Base-by-base conservation (phyloP, 2,329 filamentous ascomycete species). In the Nigrospora oryzae region DNA sequence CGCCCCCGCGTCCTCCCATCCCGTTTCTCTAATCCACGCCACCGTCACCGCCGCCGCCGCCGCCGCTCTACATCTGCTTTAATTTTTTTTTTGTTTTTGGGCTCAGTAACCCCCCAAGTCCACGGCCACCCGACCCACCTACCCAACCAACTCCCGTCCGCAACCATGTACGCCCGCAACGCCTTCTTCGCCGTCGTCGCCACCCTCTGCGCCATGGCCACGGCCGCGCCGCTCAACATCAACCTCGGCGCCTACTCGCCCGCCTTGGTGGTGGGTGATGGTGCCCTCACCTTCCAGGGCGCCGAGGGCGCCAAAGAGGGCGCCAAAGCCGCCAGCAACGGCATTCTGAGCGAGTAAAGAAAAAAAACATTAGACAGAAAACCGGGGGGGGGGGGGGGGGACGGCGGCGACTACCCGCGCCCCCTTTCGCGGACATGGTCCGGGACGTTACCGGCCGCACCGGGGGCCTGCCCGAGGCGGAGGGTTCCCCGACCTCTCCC, bases 211-310 rank as follows among this genome's bases (percentile, higher is more conserved):
- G 53, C 58, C 28, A 48, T 56, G 16, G 51, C 60, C 32, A 51
- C 52, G 31, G 59, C 62, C 34, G 50, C 60, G 16, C 60, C 60
- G 5, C 49, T 63, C 37, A 63, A 63, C 50, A 63, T 63, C 49
- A 63, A 63, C 52, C 51, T 63, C 14, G 60, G 60, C 43, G 60
- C 60, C 32, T 63, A 63, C 44, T 63, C 60, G 28, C 60, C 60
- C 46, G 60, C 60, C 35, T 50, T 63, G 53, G 60, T 63, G 48
- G 59, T 60, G 50, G 60, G 60, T 62, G 63, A 65, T 62, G 69
- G 69, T 61, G 69, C 70, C 53, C 70, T 72, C 48, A 69, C 67
- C 49, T 71, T 72, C 49, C 62, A 39, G 39, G 50, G 50, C 17
- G 49, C 11, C 35, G 41, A 46, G 15, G 54, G 53, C 35, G 52